These are phyloP conservation scores for Pseudevernia furfuracea DNA, from an alignment of 495 filamentous ascomycete genomes.

Conservation along the genomic window DNA sequence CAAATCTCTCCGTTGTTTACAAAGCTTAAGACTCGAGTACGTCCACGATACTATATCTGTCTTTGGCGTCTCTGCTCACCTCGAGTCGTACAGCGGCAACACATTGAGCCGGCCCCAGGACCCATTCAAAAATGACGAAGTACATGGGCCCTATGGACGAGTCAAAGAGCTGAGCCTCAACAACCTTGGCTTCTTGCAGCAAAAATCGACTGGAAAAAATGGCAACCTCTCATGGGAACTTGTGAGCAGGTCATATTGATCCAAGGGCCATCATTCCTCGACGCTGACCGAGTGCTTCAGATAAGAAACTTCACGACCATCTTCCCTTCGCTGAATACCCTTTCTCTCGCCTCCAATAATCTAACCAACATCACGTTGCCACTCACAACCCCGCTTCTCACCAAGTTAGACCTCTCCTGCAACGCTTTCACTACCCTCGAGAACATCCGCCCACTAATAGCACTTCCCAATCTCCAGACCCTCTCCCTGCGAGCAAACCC, in stretches of 20 bases:
- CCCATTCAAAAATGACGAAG: background rate
- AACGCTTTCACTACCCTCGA: conserved; percentile 61
- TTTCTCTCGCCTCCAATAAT: conserved; percentile 51
- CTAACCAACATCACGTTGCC: conserved; percentile 33
- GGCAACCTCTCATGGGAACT: conserved; percentile 1
- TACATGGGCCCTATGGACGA: background rate
- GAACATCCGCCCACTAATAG: conserved; percentile 48
- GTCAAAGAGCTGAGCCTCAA: background rate
- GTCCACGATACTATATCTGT: conserved; percentile 25
- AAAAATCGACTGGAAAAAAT: background rate
- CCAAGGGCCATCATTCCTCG: background rate
- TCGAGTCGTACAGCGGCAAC: background rate
- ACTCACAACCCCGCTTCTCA: conserved; percentile 40
- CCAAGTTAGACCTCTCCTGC: conserved; percentile 61
- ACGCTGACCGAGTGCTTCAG: conserved; percentile 1
- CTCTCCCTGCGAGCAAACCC: conserved; percentile 34
- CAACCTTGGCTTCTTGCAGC: background rate
- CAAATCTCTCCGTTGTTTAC: conserved; percentile 52
- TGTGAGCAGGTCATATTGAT: background rate
- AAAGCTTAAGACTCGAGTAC: conserved; percentile 63
- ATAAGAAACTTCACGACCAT: conserved; percentile 23
- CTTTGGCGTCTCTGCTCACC: background rate
- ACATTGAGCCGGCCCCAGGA: background rate
- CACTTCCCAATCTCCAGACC: conserved; percentile 50
- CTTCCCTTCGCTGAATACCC: conserved; percentile 54